These are phyloP conservation scores for Dryadomyces quercivorus DNA, from an alignment of 2,329 filamentous ascomycete species.

Conservation along the genomic window DNA sequence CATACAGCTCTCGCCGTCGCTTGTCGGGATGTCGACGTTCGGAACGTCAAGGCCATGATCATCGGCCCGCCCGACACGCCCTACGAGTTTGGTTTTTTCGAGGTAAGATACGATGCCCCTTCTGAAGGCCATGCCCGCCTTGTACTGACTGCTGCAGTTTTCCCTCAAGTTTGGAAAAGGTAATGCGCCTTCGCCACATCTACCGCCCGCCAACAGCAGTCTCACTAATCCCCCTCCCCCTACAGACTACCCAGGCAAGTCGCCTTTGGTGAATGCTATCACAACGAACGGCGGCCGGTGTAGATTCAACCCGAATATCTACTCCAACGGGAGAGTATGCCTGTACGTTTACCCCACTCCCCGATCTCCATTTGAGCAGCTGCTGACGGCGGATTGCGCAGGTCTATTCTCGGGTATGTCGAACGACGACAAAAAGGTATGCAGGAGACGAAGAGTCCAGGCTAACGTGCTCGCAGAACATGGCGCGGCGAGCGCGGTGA, in stretches of 20 bases:
- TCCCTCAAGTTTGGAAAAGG: conserved; percentile 64
- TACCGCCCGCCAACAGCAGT: not conserved
- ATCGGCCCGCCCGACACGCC: conserved; percentile 88
- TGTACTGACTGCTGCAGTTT: conserved; percentile 41
- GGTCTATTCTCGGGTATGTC: conserved; percentile 71
- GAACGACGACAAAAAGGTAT: not conserved
- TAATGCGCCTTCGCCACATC: conserved; percentile 20
- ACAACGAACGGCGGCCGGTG: conserved; percentile 85
- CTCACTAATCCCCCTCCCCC: conserved; percentile 3
- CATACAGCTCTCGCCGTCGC: conserved; percentile 67
- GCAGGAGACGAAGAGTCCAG: not conserved
- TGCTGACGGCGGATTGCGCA: conserved; percentile 19
- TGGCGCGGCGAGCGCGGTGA: conserved; percentile 87
- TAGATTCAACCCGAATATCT: conserved; percentile 96
- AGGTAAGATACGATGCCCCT: conserved; percentile 40
- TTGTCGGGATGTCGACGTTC: conserved; percentile 77
- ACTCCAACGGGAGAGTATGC: conserved; percentile 82
- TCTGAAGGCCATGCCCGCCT: not conserved
- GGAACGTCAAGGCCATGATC: conserved; percentile 76
- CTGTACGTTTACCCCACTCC: conserved; percentile 43
- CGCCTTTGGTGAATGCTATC: conserved; percentile 49
- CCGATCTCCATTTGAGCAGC: not conserved
- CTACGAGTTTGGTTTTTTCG: conserved; percentile 96
- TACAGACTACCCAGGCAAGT: conserved; percentile 68
- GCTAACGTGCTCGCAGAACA: conserved; percentile 45